Conservation (phyloP, 805 yeast species). For the Candida fluviatilis region DNA sequence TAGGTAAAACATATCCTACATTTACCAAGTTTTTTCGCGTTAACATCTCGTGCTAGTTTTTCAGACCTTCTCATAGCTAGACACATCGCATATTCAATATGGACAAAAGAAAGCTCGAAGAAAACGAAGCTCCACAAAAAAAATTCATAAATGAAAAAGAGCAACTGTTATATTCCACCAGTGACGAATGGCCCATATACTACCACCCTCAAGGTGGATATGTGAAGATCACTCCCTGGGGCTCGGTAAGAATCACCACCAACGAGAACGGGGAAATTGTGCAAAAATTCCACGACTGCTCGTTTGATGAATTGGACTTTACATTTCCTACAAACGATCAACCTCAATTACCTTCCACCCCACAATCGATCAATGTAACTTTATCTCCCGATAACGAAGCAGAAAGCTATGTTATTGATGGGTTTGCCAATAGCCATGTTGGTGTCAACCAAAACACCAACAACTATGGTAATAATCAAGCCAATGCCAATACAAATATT, state of each 20-base stretch:
- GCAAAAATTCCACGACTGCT: constrained; percentile 45
- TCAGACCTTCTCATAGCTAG: too few relatives aligned
- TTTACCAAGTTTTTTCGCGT: too few relatives aligned
- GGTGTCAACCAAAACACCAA: neutral
- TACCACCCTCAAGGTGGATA: constrained; percentile 61
- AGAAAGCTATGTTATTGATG: constrained; percentile 15
- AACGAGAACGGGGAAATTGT: constrained; percentile 34
- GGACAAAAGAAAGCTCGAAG: constrained; percentile 12
- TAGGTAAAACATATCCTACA: too few relatives aligned
- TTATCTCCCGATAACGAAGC: neutral
- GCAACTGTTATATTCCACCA: constrained; percentile 13
- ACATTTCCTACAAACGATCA: neutral
- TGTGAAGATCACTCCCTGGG: constrained; percentile 60
- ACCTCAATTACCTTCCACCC: constrained; percentile 1
- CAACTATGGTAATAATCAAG: neutral
- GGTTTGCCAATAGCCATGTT: constrained; percentile 16
- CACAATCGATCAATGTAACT: constrained; percentile 3
- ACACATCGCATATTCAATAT: too few relatives aligned
- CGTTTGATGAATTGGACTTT: constrained; percentile 21
- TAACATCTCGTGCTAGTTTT: too few relatives aligned
- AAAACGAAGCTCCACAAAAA: constrained; percentile 6
- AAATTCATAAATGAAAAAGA: constrained; percentile 13
- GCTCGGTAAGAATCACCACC: constrained; percentile 45
- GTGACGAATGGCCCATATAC: constrained; percentile 51
- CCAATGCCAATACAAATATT: constrained; percentile 17